Percentiles rank a stretch among this genome's conserved stretches.
These are phyloP conservation scores for Rubia yunnanensis DNA, from an alignment of 257 asterid species.

Conservation along the genomic window DNA sequence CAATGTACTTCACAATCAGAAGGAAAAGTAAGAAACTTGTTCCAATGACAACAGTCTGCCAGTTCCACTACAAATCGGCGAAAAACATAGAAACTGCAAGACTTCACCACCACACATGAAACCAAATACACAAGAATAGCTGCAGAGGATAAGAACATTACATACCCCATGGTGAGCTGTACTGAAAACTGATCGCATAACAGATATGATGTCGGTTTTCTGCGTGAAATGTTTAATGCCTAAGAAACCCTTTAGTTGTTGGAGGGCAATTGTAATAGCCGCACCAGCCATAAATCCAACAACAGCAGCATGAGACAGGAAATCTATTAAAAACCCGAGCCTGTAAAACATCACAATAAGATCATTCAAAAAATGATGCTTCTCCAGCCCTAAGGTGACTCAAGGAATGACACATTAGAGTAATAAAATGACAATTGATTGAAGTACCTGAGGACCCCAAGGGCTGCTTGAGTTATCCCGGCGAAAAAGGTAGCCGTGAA, in stretches of 20 bases:
- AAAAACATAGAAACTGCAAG: not conserved
- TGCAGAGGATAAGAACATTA: not conserved
- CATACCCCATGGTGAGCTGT: constrained; percentile 50
- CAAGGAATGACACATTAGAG: not conserved
- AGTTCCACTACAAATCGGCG: constrained; percentile 63
- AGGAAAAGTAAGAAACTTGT: constrained; percentile 58
- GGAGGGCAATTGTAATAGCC: constrained; percentile 90
- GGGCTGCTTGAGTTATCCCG: constrained; percentile 65
- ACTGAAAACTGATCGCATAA: constrained; percentile 54
- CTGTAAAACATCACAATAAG: constrained; percentile 25
- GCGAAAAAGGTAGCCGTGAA: constrained; percentile 89
- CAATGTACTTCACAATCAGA: constrained; percentile 50
- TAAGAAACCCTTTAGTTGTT: constrained; percentile 77
- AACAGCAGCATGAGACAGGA: constrained; percentile 89
- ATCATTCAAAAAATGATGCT: not conserved
- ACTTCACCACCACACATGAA: not conserved
- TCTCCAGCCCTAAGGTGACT: not conserved
- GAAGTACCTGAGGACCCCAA: constrained; percentile 64
- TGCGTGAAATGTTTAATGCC: constrained; percentile 71
- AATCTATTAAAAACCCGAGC: constrained; percentile 85
- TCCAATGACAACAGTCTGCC: constrained; percentile 65
- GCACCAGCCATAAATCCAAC: constrained; percentile 98
- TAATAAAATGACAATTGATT: not conserved
- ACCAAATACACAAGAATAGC: not conserved
- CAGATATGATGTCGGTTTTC: constrained; percentile 64